These are phyloP conservation scores for Tolypocladium inflatum DNA, from an alignment of 2,329 filamentous ascomycete species.

Conservation along the genomic window DNA sequence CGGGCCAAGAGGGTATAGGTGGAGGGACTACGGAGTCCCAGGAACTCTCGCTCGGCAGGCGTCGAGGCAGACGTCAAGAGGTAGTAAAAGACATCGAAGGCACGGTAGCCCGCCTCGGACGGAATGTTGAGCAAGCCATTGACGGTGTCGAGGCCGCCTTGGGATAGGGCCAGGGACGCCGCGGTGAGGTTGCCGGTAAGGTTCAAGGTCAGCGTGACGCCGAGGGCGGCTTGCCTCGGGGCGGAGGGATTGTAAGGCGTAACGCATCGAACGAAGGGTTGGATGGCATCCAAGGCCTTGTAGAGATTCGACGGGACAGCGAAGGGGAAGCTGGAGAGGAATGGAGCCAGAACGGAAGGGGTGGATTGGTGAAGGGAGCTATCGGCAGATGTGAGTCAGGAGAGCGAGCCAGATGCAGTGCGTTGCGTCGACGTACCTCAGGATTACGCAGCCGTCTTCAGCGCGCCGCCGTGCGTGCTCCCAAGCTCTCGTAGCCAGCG, in stretches of 20 bases:
- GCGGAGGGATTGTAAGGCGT: constrained; percentile 85
- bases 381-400: neutral
- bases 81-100: constrained; percentile 98
- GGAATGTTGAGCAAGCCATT: constrained; percentile 76
- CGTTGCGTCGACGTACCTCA: constrained; percentile 53
- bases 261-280: constrained; percentile 78
- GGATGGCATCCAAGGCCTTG: constrained; percentile 70
- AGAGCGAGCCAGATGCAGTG: neutral
- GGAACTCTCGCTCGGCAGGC: constrained; percentile 77
- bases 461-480: constrained; percentile 91
- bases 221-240: constrained; percentile 70
- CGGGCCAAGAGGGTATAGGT: constrained; percentile 70
- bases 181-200: constrained; percentile 70
- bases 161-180: constrained; percentile 68
- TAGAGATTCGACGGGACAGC: constrained; percentile 66
- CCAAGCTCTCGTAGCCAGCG: constrained; percentile 77
- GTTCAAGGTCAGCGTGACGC: constrained; percentile 72
- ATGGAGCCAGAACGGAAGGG: constrained; percentile 74
- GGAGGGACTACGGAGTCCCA: constrained; percentile 69
- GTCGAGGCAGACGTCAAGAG: constrained; percentile 87
- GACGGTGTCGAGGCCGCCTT: constrained; percentile 77
- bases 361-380: constrained; percentile 85
- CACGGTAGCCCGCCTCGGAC: constrained; percentile 69
- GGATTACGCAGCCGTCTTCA: constrained; percentile 86
- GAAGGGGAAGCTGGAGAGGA: constrained; percentile 72